These are phyloP conservation scores for Peronosclerospora sorghi DNA, from an alignment of 352 stramenopile species.

Conservation along the genomic window DNA sequence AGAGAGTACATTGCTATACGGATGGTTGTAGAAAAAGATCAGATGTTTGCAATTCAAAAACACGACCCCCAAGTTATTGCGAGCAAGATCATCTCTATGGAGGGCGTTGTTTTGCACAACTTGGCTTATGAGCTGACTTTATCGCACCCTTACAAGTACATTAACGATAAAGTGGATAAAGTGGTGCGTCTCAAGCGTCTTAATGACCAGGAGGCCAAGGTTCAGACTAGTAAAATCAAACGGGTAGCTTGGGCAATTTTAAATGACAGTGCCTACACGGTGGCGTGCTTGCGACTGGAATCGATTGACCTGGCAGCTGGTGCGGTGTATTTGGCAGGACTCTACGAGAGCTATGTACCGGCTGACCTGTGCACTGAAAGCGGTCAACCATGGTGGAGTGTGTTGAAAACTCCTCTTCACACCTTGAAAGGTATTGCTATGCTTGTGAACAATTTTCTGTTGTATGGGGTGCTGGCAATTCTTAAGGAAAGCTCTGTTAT, in stretches of 20 bases:
- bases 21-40: constrained; percentile 60
- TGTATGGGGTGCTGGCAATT: constrained; percentile 31
- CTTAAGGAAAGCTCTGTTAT: constrained; percentile 61
- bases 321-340: constrained; percentile 71
- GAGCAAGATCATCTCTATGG: constrained; percentile 75
- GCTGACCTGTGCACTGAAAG: constrained; percentile 39
- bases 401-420: constrained; percentile 48
- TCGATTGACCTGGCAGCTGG: constrained; percentile 59
- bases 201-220: constrained; percentile 36
- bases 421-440: constrained; percentile 74
- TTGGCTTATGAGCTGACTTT: constrained; percentile 79
- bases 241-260: constrained; percentile 83
- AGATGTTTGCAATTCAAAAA: constrained; percentile 70
- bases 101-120: constrained; percentile 72
- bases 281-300: constrained; percentile 68
- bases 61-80: constrained; percentile 56
- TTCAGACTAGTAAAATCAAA: constrained; percentile 68
- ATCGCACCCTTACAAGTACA: constrained; percentile 77
- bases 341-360: constrained; percentile 76
- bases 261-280: constrained; percentile 82
- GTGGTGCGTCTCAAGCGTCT: constrained; percentile 57
- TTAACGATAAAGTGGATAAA: constrained; percentile 82
- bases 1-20: constrained; percentile 62
- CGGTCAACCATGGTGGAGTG: constrained; percentile 62
- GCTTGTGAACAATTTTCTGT: constrained; percentile 25